Percentiles rank a stretch among this genome's conserved stretches.
phyloP scores from a whole-genome alignment of 495 filamentous ascomycete genomes.

The Hypoxylon cercidicola region DNA sequence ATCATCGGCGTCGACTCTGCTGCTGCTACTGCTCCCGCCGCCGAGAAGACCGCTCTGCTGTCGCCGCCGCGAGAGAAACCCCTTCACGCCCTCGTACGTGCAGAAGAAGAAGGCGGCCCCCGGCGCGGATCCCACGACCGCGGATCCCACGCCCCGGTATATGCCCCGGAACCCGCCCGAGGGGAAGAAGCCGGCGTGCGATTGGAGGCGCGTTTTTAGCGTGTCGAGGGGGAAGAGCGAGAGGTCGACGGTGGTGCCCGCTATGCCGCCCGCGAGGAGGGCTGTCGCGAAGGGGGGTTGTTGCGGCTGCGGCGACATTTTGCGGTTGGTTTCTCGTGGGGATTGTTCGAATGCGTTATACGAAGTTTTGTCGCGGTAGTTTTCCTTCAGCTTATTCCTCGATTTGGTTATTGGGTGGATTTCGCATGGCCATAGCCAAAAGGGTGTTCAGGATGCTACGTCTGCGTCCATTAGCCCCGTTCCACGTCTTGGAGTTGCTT shows the following conservation, averaged over 20 bases:
- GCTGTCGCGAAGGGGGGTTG: conserved; percentile 60
- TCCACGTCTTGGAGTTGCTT: not conserved
- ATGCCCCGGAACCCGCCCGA: conserved; percentile 79
- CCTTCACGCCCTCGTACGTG: conserved; percentile 88
- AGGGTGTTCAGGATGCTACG: not conserved
- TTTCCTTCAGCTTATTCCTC: not conserved
- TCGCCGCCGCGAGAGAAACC: conserved; percentile 52
- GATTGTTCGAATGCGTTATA: not conserved
- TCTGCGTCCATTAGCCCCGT: not conserved
- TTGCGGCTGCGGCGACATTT: conserved; percentile 30
- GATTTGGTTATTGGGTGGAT: not conserved
- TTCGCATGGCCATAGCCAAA: not conserved
- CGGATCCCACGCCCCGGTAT: conserved; percentile 75
- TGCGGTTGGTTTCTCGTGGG: not conserved
- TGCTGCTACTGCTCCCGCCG: conserved; percentile 48
- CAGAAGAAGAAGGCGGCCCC: conserved; percentile 99
- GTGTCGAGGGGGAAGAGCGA: conserved; percentile 93
- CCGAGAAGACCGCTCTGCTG: conserved; percentile 1
- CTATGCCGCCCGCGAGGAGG: conserved; percentile 78
- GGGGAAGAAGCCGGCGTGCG: conserved; percentile 78
- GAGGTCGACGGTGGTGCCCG: conserved; percentile 89
- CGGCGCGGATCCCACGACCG: conserved; percentile 90
- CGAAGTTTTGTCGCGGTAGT: not conserved
- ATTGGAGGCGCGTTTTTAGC: conserved; percentile 93
- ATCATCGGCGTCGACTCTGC: too few relatives aligned